phyloP scores from a whole-genome alignment of 2,329 filamentous ascomycete genomes.

The Amesomyces nigricolor region DNA sequence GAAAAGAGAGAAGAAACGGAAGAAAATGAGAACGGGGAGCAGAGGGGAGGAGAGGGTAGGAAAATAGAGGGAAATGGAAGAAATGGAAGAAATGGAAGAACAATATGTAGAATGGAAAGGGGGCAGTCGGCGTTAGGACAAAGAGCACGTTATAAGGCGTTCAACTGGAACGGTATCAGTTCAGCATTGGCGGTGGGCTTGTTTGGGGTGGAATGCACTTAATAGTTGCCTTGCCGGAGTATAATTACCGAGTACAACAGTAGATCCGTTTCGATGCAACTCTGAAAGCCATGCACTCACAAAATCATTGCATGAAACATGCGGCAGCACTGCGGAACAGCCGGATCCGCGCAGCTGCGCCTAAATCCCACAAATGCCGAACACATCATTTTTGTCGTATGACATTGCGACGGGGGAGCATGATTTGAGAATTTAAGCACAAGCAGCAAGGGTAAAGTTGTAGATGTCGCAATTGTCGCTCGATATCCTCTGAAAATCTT shows the following conservation, averaged over 20 bases:
- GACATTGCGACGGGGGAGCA: not conserved
- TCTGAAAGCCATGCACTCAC: slow-evolving; percentile 4
- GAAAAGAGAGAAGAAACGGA: too few species aligned
- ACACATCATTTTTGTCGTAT: not conserved
- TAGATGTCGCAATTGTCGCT: too few species aligned
- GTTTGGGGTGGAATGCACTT: not conserved
- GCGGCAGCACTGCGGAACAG: not conserved
- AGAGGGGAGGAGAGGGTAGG: too few species aligned
- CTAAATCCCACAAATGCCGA: slow-evolving; percentile 18
- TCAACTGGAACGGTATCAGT: not conserved
- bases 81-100: too few species aligned
- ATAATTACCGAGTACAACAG: not conserved
- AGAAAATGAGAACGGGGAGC: too few species aligned
- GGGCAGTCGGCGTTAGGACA: too few species aligned
- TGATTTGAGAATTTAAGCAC: not conserved
- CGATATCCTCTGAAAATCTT: too few species aligned
- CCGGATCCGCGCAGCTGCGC: not conserved
- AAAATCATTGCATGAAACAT: not conserved
- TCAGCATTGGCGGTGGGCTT: not conserved
- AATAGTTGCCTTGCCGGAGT: not conserved
- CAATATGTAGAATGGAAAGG: too few species aligned
- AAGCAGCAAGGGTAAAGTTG: not conserved
- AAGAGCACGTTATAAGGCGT: too few species aligned
- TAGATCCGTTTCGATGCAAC: not conserved
- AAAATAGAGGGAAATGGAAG: too few species aligned